These are phyloP conservation scores for Raphanus hybrid DNA, from an alignment of 441 rosid genomes.

Conservation along the genomic window DNA sequence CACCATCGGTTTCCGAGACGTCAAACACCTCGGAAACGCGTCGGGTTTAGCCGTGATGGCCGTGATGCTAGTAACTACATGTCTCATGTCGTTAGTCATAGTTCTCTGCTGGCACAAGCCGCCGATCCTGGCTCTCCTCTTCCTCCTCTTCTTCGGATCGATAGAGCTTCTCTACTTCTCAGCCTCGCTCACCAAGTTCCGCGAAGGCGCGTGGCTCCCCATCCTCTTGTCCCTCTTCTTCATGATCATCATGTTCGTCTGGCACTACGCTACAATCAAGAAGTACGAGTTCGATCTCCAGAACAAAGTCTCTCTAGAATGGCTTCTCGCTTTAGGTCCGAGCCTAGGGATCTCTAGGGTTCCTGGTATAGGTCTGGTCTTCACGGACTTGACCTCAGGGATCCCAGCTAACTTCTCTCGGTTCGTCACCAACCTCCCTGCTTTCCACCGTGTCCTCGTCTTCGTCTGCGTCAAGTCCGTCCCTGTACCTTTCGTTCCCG, in stretches of 20 bases:
- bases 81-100: slow-evolving; percentile 85
- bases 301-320: slow-evolving; percentile 91
- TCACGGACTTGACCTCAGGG: slow-evolving; percentile 88
- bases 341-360: slow-evolving; percentile 92
- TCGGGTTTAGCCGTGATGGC: slow-evolving; percentile 99
- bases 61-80: slow-evolving; percentile 96
- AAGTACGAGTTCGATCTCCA: slow-evolving; percentile 90
- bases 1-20: slow-evolving; percentile 95
- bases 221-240: slow-evolving; percentile 84
- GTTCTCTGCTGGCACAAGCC: slow-evolving; percentile 94
- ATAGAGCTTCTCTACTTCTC: slow-evolving; percentile 94
- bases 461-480: slow-evolving; percentile 94
- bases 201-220: slow-evolving; percentile 99
- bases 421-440: slow-evolving; percentile 98
- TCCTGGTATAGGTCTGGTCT: slow-evolving; percentile 91
- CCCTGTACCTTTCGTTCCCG: slow-evolving; percentile 87
- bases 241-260: slow-evolving; percentile 86
- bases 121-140: slow-evolving; percentile 68
- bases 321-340: slow-evolving; percentile 95
- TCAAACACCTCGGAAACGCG: slow-evolving; percentile 93
- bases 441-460: slow-evolving; percentile 87
- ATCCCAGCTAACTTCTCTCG: slow-evolving; percentile 96
- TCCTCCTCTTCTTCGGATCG: slow-evolving; percentile 84
- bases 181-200: slow-evolving; percentile 89
- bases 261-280: slow-evolving; percentile 94